Evolutionary conservation across 805 yeast species (phyloP).

Genomic region (Candida lessepsii): DNA sequence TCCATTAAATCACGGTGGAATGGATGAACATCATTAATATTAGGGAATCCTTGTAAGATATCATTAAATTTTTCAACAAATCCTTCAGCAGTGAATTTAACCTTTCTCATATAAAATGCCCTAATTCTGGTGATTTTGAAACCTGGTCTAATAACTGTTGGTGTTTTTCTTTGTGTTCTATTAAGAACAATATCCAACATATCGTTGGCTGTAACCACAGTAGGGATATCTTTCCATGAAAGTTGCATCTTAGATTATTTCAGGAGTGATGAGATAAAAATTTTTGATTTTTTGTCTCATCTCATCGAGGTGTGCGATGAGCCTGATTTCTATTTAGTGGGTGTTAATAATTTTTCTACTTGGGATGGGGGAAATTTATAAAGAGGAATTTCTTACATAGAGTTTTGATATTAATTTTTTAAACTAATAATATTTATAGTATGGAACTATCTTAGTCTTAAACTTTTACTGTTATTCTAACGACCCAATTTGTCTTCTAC

Average conservation of each 20-base stretch:
- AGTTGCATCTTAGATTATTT: constrained; percentile 66
- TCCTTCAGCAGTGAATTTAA: constrained; percentile 93
- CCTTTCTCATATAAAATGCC: constrained; percentile 97
- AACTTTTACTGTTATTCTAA: too few relatives aligned
- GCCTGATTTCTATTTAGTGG: not conserved
- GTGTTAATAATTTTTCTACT: too few relatives aligned
- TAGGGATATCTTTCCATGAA: constrained; percentile 97
- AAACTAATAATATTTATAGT: too few relatives aligned
- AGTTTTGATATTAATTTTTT: too few relatives aligned
- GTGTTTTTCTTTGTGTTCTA: constrained; percentile 98
- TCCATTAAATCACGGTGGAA: constrained; percentile 98
- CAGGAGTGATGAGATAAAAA: constrained; percentile 4
- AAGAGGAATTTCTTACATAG: too few relatives aligned
- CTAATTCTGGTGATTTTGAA: constrained; percentile 95
- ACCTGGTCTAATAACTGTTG: constrained; percentile 97
- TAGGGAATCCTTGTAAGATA: constrained; percentile 85
- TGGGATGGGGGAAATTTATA: too few relatives aligned
- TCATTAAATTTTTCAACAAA: constrained; percentile 90
- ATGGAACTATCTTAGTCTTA: too few relatives aligned
- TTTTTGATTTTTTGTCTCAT: constrained; percentile 6
- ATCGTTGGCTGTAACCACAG: constrained; percentile 89
- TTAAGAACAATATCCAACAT: constrained; percentile 94
- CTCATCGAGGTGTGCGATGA: constrained; percentile 10
- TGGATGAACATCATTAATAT: constrained; percentile 96
- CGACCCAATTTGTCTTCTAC: too few relatives aligned